Base-by-base conservation (phyloP, 805 yeast species). In the Ogataea nakhonphanomensis region DNA sequence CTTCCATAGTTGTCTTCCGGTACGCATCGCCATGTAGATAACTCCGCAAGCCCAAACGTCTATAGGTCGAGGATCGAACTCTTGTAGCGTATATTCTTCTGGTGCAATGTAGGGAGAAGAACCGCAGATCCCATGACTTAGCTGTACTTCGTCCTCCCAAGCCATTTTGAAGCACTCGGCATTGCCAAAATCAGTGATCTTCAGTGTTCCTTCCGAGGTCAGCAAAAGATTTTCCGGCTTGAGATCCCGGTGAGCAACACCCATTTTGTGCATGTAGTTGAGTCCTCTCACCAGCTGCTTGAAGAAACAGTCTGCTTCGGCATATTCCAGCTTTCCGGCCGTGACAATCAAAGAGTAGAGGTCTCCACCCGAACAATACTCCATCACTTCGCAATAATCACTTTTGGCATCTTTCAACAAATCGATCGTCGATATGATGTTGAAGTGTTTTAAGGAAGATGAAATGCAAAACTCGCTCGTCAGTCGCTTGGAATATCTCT, bases 41-140 rank as follows among this genome's bases (percentile, higher is more conserved):
- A 88, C 91, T 35, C 95, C 96, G 67, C 95, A 86, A 0, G 95
- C 80, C 96, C 96, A 88, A 26, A 87, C 78, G 64, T 88, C 96
- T 6, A 84, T 84, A 25, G 84, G 73, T 41, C 95, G 65, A 2
- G 95, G 84, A 62, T 88, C 96, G 61, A 85, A 88, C 54, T 78
- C 79, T 28, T 73, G 66, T 44, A 58, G 64, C 2, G 74, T 69
- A 59, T 79, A 84, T 50, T 84, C 93, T 62, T 88, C 96, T 0
- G 96, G 96, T 0, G 96, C 95, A 55, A 89, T 85, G 60, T 88
- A 88, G 2, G 96, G 95, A 7, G 84, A 78, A 0, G 93, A 82
- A 7, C 96, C 96, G 62, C 89, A 82, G 6, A 86, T 71, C 5
- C 95, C 95, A 35, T 78, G 79, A 55, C 84, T 77, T 25, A 80